Base-by-base conservation (phyloP, 306 rosid genomes). In the Dalbergia oliveri region DNA sequence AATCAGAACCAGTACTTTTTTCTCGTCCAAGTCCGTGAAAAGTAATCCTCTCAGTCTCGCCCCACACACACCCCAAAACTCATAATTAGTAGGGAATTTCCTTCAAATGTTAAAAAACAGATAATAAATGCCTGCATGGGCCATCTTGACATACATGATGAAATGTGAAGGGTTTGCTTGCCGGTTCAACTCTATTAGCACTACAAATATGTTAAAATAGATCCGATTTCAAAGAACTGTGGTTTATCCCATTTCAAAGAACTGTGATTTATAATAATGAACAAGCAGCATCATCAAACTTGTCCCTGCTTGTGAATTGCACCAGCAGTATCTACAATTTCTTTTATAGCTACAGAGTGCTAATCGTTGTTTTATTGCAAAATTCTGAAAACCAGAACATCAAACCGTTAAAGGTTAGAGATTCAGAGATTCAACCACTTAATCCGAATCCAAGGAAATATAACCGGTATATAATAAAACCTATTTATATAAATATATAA, bases 81-180 rank as follows among this genome's bases (percentile, higher is more conserved):
- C 72, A 85, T 85, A 72, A 77, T 77, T 66, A 72, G 59, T 23
- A 57, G 72, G 83, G 58, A 68, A 50, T 81, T 80, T 81, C 77
- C 83, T 85, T 85, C 64, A 57, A 72, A 76, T 59, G 73, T 78
- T 66, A 59, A 54, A 41, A 11, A 26, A 16, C 8, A 45, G 54
- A 58, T 47, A 35, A 58, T 49, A n/a, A 43, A 66, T 45, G 65
- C 34, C 19, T 39, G 1, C 19, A 54, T 60, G 66, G 80, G 69
- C 73, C 85, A 83, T 72, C 10, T 75, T 65, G 71, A 65, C 16
- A 44, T 35, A 41, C 23, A 61, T 57, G 71, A 59, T 66, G 80
- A 74, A 49, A 77, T 50, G 21, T 31, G 75, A 70, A 44, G 37
- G 14, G 23, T 58, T 78, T 49, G 12, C 15, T 69, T 79, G 57